phyloP scores from a whole-genome alignment of 805 yeast genomes.

The Candida qinlingensis region DNA sequence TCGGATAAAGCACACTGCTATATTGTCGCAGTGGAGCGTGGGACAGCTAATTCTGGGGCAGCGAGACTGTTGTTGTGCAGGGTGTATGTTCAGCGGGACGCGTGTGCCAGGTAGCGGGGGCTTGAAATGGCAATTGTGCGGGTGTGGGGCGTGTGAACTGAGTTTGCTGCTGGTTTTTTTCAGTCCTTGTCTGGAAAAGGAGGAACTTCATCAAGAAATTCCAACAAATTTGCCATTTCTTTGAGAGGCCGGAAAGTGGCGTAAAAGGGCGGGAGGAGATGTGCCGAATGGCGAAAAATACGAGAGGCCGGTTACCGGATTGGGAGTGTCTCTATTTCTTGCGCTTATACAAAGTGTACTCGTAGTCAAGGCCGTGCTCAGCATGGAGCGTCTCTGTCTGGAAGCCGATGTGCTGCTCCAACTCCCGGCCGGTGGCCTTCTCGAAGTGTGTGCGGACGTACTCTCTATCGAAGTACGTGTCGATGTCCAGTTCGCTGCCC shows the following conservation, averaged over 20 bases:
- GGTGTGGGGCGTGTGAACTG: background rate
- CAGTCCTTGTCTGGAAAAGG: background rate
- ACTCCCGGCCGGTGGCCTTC: conserved; percentile 28
- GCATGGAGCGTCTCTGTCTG: conserved; percentile 24
- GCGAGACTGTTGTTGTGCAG: too few species aligned
- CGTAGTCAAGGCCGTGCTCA: conserved; percentile 51
- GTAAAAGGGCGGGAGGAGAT: background rate
- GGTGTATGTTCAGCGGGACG: too few species aligned
- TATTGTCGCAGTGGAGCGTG: too few species aligned
- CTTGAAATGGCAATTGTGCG: background rate
- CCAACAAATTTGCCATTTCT: background rate
- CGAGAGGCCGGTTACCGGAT: background rate
- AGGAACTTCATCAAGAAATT: background rate
- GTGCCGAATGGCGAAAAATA: too few species aligned
- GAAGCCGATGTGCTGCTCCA: conserved; percentile 35
- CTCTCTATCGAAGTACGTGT: conserved; percentile 54
- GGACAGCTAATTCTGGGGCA: too few species aligned
- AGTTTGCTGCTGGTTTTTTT: background rate
- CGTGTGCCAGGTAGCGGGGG: too few species aligned
- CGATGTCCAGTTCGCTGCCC: conserved; percentile 44
- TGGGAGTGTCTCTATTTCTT: background rate
- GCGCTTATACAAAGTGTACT: conserved; percentile 56
- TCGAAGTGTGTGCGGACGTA: conserved; percentile 31
- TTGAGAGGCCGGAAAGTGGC: background rate
- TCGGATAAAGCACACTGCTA: background rate